Conservation (phyloP, 1,284 basidiomycete species). For the Sporisorium graminicola region DNA sequence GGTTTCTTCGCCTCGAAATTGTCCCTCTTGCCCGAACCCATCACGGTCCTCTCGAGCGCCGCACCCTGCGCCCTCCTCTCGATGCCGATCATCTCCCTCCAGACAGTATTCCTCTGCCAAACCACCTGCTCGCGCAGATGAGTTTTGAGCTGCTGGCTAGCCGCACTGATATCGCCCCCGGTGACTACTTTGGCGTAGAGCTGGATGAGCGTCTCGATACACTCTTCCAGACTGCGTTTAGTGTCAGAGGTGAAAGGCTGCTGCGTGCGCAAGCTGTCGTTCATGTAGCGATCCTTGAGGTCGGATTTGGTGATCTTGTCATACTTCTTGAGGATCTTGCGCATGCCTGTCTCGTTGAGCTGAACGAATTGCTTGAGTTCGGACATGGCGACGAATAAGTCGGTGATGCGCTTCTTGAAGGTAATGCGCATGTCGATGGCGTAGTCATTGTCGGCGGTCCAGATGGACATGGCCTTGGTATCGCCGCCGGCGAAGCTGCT, state of each 20-base stretch:
- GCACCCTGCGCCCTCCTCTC: conserved; percentile 74
- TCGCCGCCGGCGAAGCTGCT: conserved; percentile 45
- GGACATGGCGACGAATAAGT: conserved; percentile 81
- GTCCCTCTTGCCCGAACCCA: conserved; percentile 42
- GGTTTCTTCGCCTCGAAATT: conserved; percentile 57
- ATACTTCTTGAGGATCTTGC: conserved; percentile 98
- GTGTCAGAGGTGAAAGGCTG: conserved; percentile 74
- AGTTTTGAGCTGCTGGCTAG: conserved; percentile 84
- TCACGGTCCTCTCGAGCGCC: conserved; percentile 63
- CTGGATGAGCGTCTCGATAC: conserved; percentile 77
- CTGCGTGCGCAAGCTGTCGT: conserved; percentile 77
- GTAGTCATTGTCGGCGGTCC: conserved; percentile 85
- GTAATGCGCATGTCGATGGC: conserved; percentile 89
- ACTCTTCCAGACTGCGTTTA: conserved; percentile 74
- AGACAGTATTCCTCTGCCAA: conserved; percentile 94
- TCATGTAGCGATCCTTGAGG: conserved; percentile 86
- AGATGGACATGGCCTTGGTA: conserved; percentile 72
- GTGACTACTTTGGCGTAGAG: conserved; percentile 90
- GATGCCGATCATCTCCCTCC: conserved; percentile 96
- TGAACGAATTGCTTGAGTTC: conserved; percentile 92
- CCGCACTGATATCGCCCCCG: conserved; percentile 78
- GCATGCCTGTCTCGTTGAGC: conserved; percentile 91
- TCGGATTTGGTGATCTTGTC: conserved; percentile 92
- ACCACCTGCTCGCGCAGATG: conserved; percentile 90
- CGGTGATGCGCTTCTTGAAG: conserved; percentile 90